Base-by-base conservation (phyloP, 2,329 filamentous ascomycete genomes). In the Hypoxylon sp. region DNA sequence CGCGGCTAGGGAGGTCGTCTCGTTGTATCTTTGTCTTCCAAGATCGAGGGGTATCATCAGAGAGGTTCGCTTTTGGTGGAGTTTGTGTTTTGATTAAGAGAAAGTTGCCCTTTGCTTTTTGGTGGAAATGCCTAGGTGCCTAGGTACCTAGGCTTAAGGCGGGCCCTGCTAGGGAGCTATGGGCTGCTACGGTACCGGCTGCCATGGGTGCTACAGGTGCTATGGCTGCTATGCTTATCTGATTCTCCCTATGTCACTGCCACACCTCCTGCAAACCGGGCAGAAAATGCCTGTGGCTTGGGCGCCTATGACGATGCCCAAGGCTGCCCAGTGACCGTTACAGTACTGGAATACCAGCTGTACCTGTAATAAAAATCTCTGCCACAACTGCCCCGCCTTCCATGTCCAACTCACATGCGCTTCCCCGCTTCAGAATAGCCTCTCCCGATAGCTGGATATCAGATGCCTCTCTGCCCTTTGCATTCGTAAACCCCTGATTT, bases 41-140 rank as follows among this genome's bases (percentile, higher is more conserved):
- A 52, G 62, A 57, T 65, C 55, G 60, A 60, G 64, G 64, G 64
- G 64, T 67, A 67, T 67, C 64, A 65, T 63, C 41, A 58, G 48
- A 35, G 47, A 54, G 37, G 49, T 47, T 53, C 46, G 51, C 51
- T 57, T 55, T 49, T 42, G 48, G 55, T 21, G 27, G 46, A 48
- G 46, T 47, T 58, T 60, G 46, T 67, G 58, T 60, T 65, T 55
- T 60, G 64, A 59, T 63, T 45, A 57, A 62, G 52, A 62, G 50
- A 57, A 58, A 60, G 58, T 49, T 56, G 52, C 55, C 59, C n/a
- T n/a, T n/a, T n/a, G n/a, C n/a, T n/a, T n/a, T 66, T 63, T 65
- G 58, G 57, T 61, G 58, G 57, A 64, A 63, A 62, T 60, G n/a
- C n/a, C n/a, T n/a, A n/a, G n/a, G n/a, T n/a, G n/a, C n/a, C n/a